Evolutionary conservation across 2,329 filamentous ascomycete species (phyloP).

Genomic region (Rhynchosporium secalis): DNA sequence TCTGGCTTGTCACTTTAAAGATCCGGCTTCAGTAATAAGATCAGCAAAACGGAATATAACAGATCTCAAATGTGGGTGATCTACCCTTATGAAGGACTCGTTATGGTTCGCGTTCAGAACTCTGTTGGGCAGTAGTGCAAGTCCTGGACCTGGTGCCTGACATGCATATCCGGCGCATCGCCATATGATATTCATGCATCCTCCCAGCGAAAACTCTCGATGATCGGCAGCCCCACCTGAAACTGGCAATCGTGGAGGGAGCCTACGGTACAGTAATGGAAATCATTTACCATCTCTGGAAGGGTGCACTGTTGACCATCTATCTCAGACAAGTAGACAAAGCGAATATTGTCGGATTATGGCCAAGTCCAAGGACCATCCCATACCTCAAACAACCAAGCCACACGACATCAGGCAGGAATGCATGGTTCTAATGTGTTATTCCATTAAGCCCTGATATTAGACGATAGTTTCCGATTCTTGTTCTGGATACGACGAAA

Average conservation of each 20-base stretch:
- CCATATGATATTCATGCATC: not conserved
- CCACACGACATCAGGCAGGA: not conserved
- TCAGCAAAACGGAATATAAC: not conserved
- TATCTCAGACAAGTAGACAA: not conserved
- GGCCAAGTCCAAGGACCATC: conserved; percentile 2
- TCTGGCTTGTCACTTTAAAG: too few relatives aligned
- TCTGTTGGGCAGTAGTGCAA: not conserved
- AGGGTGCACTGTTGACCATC: not conserved
- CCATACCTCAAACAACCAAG: not conserved
- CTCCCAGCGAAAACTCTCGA: conserved; percentile 3
- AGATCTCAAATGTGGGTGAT: conserved; percentile 2
- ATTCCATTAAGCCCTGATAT: not conserved
- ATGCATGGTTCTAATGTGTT: not conserved
- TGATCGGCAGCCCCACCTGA: conserved; percentile 1
- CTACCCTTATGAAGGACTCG: not conserved
- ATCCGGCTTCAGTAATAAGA: not conserved
- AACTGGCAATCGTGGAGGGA: not conserved
- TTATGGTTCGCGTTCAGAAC: conserved; percentile 1
- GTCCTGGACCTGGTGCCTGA: not conserved
- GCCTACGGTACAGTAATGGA: not conserved
- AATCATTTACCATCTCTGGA: not conserved
- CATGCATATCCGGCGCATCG: conserved; percentile 1
- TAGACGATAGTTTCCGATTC: conserved; percentile 5
- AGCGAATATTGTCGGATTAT: not conserved
- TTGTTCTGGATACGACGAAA: not conserved